Evolutionary conservation across 2,329 filamentous ascomycete genomes (phyloP), one percentile per base, ranked within the genome.

Genomic region (Ceratocystis destructans): DNA sequence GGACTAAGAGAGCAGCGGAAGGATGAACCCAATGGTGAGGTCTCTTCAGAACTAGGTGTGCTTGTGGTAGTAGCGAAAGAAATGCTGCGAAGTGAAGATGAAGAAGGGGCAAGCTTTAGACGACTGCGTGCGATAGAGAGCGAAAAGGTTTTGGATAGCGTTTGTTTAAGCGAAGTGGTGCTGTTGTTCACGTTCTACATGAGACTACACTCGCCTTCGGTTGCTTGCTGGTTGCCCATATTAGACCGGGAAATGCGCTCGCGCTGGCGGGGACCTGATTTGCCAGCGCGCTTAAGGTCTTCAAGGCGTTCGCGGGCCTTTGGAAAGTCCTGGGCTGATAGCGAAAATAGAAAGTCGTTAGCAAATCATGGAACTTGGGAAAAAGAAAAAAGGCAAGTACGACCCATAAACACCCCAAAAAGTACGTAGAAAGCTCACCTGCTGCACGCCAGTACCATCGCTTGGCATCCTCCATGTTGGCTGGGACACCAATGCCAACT

Each of bases 401-500:
- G 20, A 25, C 62, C 20, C 59, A 45, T 8, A 31, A 44, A 10
- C 48, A 48, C 10, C 37, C 31, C 41, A 12, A 37, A 48, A 7
- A 48, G 22, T 46, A 46, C 48, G 31, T 62, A 55, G 64, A 64
- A 67, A 68, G 86, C 90, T 85, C 81, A 96, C 93, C 89, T 74
- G 94, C 94, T 76, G 94, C 92, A 75, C 93, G 83, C 83, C 92
- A 96, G 77, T 99, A 99, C 94, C 94, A 99, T 71, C 91, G 84
- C 80, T 96, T 96, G 25, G 93, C 94, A 77, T 97, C 94, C 72
- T 99, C 94, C 71, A 96, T 72, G 74, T 93, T 95, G 7, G 88
- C 85, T 17, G 87, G 81, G 70, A 90, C 86, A 37, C 94, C 94
- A 71, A 99, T 97, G 12, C 94, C 94, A 62, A 94, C 87, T 76